Conservation (phyloP, 805 yeast genomes). For the Saccharomycopsis sp. region DNA sequence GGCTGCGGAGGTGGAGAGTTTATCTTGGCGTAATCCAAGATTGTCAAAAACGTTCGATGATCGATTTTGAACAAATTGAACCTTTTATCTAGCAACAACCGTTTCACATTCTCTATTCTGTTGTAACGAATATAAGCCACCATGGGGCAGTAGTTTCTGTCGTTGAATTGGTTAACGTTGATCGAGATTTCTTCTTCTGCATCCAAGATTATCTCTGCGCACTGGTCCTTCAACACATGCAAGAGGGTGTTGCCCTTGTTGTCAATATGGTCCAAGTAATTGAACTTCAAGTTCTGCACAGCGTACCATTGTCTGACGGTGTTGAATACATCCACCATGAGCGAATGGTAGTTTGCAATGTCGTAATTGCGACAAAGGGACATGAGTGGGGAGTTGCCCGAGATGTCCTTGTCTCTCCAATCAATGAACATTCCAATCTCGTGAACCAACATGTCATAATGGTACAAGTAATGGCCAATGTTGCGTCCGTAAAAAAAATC, state of each 20-base stretch:
- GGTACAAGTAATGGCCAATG: constrained; percentile 66
- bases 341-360: constrained; percentile 46
- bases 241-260: constrained; percentile 63
- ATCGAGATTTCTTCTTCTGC: constrained; percentile 18
- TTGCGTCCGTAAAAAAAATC: constrained; percentile 48
- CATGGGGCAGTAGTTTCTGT: constrained; percentile 46
- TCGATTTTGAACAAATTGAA: constrained; percentile 33
- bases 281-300: constrained; percentile 27
- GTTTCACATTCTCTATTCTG: constrained; percentile 48
- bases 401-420: constrained; percentile 60
- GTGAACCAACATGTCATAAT: constrained; percentile 42
- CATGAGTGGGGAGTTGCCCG: constrained; percentile 71
- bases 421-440: constrained; percentile 50
- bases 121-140: constrained; percentile 63
- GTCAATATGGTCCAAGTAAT: constrained; percentile 61
- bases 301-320: constrained; percentile 38
- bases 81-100: constrained; percentile 40
- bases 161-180: constrained; percentile 49
- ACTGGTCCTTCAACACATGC: constrained; percentile 53
- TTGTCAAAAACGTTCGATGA: constrained; percentile 22
- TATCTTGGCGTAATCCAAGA: constrained; percentile 38
- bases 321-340: constrained; percentile 39
- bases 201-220: constrained; percentile 6
- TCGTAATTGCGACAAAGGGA: constrained; percentile 75
- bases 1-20: too few relatives aligned